Base-by-base conservation (phyloP, 2,329 filamentous ascomycete genomes). In the Aspergillus sp. region DNA sequence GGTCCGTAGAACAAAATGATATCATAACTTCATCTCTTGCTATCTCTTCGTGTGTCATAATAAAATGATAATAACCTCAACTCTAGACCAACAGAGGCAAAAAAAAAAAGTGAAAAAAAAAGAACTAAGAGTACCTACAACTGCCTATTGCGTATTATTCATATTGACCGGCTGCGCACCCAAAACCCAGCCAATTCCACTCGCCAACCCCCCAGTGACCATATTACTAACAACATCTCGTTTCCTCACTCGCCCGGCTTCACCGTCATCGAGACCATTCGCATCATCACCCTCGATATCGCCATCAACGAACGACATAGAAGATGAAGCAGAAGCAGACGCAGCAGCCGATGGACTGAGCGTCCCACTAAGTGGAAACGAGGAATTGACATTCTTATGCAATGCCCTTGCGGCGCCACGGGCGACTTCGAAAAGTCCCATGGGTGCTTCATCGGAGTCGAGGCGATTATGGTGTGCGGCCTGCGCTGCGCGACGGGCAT, bases 121-220 rank as follows among this genome's bases (percentile, higher is more conserved):
- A 9, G 24, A 48, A 27, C 24, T 5, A 41, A 4, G n/a, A n/a
- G 27, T 19, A 4, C 20, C 20, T 20, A 33, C n/a, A 20, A 33
- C 9, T 49, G 42, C 24, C 46, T 44, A 57, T 44, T 48, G 8
- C 33, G 17, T 54, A 54, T 48, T 54, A 48, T 54, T 54, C 59
- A 68, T 68, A 67, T 74, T 72, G 46, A 77, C 73, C 13, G 78
- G 77, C 58, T 79, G 77, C 54, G 77, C 78, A 70, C 86, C 86
- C 54, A 88, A 69, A 56, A 88, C 82, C 86, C 86, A 88, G 8
- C 86, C 86, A 66, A 88, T 76, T 9, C 86, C 86, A 68, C 79
- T 85, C 7, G 83, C 84, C 66, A 88, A 70, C 6, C 83, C 84
- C 2, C 83, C 84, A 12, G 83, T 86, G 5, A 87, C 85, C 71